These are phyloP conservation scores for Panaeolus papilionaceus DNA, from an alignment of 768 basidiomycete species.

Conservation along the genomic window DNA sequence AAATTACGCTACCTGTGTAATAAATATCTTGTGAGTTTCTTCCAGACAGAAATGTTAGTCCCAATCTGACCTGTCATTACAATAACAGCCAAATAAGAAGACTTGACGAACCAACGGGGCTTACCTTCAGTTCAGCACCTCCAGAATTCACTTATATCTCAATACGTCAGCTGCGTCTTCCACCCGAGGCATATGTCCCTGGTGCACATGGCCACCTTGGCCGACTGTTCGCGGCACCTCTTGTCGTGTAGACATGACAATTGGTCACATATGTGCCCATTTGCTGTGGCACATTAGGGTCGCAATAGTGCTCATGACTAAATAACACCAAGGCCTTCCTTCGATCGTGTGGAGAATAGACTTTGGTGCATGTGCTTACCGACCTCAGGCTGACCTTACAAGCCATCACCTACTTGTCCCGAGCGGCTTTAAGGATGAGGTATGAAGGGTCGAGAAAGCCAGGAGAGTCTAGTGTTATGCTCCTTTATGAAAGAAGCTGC, in stretches of 20 bases:
- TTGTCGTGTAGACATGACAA: not conserved
- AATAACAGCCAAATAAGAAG: too few relatives aligned
- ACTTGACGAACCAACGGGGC: too few relatives aligned
- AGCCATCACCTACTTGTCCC: not conserved
- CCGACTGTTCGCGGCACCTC: not conserved
- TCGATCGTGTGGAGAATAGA: slow-evolving; percentile 2
- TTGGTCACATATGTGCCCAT: not conserved
- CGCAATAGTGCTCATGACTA: not conserved
- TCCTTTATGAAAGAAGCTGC: slow-evolving; percentile 2
- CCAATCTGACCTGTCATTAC: too few relatives aligned
- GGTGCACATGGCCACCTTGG: not conserved
- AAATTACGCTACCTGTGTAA: too few relatives aligned
- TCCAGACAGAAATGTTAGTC: too few relatives aligned
- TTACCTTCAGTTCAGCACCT: not conserved
- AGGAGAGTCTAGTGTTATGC: not conserved
- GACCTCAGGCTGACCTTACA: not conserved
- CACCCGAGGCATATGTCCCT: not conserved
- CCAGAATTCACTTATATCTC: too few relatives aligned
- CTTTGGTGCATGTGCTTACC: not conserved
- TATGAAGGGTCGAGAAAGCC: not conserved
- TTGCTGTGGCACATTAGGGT: not conserved
- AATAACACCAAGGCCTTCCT: not conserved
- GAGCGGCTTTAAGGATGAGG: slow-evolving; percentile 3
- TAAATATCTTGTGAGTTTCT: too few relatives aligned
- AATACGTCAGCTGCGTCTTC: not conserved